Evolutionary conservation across 495 filamentous ascomycete genomes (phyloP).

Genomic region (Letharia lupina): DNA sequence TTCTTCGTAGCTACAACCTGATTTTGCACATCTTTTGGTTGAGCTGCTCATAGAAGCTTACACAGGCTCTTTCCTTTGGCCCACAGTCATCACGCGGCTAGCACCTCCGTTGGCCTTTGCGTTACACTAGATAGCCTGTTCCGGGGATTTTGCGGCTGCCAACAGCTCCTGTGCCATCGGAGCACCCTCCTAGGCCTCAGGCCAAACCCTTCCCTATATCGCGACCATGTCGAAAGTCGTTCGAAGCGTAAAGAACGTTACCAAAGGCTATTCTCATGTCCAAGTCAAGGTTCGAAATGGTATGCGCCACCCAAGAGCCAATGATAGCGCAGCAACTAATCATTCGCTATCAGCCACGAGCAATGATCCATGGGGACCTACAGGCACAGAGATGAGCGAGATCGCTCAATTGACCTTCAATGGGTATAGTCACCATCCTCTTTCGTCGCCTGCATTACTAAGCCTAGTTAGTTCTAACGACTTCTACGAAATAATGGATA

Average conservation of each 20-base stretch:
- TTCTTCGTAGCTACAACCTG: not conserved
- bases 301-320: slow-evolving; percentile 36
- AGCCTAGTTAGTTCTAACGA: slow-evolving; percentile 64
- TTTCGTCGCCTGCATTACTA: slow-evolving; percentile 14
- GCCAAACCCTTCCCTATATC: not conserved
- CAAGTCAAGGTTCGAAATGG: slow-evolving; percentile 99
- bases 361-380: slow-evolving; percentile 99
- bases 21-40: not conserved
- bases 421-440: slow-evolving; percentile 54
- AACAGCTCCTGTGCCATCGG: slow-evolving; percentile 1
- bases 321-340: slow-evolving; percentile 17
- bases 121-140: not conserved
- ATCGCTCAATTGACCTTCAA: slow-evolving; percentile 96
- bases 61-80: not conserved
- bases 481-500: slow-evolving; percentile 99
- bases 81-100: not conserved
- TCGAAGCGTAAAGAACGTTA: slow-evolving; percentile 98
- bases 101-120: not conserved
- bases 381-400: slow-evolving; percentile 97
- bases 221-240: slow-evolving; percentile 88
- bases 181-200: not conserved
- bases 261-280: slow-evolving; percentile 93
- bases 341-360: slow-evolving; percentile 64
- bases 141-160: not conserved
- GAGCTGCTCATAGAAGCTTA: not conserved